Base-by-base conservation (phyloP, 768 basidiomycete genomes). In the Kwoniella dendrophila region DNA sequence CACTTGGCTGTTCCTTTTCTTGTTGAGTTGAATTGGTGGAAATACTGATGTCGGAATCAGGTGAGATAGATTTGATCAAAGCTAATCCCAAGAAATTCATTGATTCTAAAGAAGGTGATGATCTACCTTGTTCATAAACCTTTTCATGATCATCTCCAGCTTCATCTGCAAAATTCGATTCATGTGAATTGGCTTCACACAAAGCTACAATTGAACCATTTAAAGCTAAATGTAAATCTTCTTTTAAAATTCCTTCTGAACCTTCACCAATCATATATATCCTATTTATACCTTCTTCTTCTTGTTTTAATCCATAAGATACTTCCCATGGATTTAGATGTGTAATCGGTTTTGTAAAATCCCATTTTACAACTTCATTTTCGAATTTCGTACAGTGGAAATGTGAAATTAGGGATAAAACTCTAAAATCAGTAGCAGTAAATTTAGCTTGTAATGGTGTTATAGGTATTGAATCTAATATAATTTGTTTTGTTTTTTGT, bases 121-220 rank as follows among this genome's bases (percentile, higher is more conserved):
- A 63, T 0, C 81, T 76, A 0, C 82, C 83, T 69, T 87, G 90
- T 0, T 73, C 80, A 76, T 93, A 95, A 0, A 86, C 83, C 4
- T 87, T 71, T 7, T 36, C n/a, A 0, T 55, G 48, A n/a, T 71
- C 62, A 22, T 48, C 48, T 6, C 57, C 26, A 45, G 33, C 51
- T 20, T 59, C 11, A 10, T 51, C 47, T 24, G 34, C 18, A n/a
- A 22, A 20, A 24, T 36, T 34, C 27, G 52, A 29, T 49, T 52
- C 41, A 36, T 8, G 16, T 36, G 34, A 36, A 36, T 36, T 36
- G 16, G 7, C 16, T 8, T 80, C 80, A 7, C 93, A 83, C 11
- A 97, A 83, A 0, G 85, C 92, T 3, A 96, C 89, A 33, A 97
- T 67, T 0, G 87, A 86, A 0, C 89, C 89, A 60, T 91, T 92